Evolutionary conservation across 306 rosid genomes (phyloP).

Genomic region (Trichosanthes truncata): DNA sequence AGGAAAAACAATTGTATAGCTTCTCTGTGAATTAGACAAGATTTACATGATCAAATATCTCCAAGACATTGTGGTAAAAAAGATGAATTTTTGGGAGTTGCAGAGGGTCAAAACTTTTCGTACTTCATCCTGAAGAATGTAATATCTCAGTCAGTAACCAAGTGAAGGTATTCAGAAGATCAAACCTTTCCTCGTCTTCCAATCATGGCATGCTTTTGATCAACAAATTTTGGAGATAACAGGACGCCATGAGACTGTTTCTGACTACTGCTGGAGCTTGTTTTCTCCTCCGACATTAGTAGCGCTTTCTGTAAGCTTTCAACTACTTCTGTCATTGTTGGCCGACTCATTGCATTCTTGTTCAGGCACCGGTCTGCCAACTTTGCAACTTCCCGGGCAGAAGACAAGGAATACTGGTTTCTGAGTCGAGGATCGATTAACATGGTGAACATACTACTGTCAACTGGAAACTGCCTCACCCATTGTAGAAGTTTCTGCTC

Average conservation of each 20-base stretch:
- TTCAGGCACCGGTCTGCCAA: conserved; percentile 76
- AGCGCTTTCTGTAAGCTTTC: conserved; percentile 63
- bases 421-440: conserved; percentile 67
- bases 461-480: conserved; percentile 71
- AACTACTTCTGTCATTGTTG: conserved; percentile 57
- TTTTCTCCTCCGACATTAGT: conserved; percentile 29
- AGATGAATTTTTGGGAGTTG: neutral
- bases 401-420: conserved; percentile 38
- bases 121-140: neutral
- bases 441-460: conserved; percentile 46
- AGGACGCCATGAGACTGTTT: neutral
- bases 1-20: neutral
- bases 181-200: conserved; percentile 2
- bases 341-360: conserved; percentile 69
- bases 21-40: neutral
- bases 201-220: neutral
- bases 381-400: conserved; percentile 57
- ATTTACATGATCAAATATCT: neutral
- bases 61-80: neutral
- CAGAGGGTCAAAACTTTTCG: conserved; percentile 3
- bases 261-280: conserved; percentile 13
- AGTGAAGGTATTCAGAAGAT: neutral
- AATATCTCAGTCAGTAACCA: neutral
- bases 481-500: conserved; percentile 79
- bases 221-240: neutral